Evolutionary conservation across 495 filamentous ascomycete species (phyloP), one percentile per base, ranked within the genome.

Genomic region (Lasiosphaeriaceae sp.): DNA sequence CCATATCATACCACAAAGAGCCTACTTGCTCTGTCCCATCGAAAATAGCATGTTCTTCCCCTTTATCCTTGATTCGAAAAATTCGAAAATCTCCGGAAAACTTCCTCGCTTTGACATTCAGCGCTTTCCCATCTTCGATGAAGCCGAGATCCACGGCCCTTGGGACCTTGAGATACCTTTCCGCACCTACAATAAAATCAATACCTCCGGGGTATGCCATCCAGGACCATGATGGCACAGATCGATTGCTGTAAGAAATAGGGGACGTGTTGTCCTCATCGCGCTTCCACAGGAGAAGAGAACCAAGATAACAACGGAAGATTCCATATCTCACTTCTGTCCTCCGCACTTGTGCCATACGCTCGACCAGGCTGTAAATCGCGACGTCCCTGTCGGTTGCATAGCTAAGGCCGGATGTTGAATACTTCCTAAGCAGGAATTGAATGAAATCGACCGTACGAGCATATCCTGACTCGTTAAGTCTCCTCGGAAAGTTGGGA

Each of bases 161-260:
- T 46, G 52, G 52, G 52, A 54, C 9, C 35, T 8, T 22, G 21
- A 44, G n/a, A 45, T 54, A 1, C 16, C 11, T 4, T 14, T 21
- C 26, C 24, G 37, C 20, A 22, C 46, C 35, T 26, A 23, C 3
- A 49, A 58, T 23, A 45, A 58, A 58, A 41, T 39, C 44, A 47
- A 58, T 52, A 35, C 49, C 49, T 47, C 56, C 49, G 26, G 48
- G 12, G 46, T 58, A 58, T 52, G 56, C 56, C 56, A 58, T 58
- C 56, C 56, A 58, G 31, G 56, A 58, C 56, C 56, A 58, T 37
- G 56, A 58, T 53, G 56, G 56, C 41, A 58, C 48, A 46, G 48
- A 23, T 56, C 54, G 56, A 37, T 47, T 20, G 6, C 22, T 37
- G 41, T 58, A 58, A 22, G 21, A 17, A 53, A 58, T 58, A 20